Percentiles rank a stretch among this genome's conserved stretches.
phyloP scores from a whole-genome alignment of 164 flowering plant species.

The Vitis amurensis region DNA sequence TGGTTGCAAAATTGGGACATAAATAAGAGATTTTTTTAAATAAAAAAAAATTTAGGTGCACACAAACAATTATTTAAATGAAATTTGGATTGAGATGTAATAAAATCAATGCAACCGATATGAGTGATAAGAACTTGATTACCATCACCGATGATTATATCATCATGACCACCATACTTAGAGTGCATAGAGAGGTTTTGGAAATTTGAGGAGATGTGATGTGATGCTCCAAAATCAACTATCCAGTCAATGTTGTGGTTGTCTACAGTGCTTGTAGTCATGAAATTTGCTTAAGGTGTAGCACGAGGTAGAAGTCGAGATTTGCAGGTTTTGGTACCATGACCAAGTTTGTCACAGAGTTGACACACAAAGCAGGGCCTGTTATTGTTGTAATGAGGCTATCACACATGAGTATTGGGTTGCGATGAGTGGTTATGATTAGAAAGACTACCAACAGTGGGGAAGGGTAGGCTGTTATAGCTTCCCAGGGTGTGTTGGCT shows the following conservation, averaged over 20 bases:
- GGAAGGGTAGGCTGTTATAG: too few relatives aligned
- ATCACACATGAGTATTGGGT: too few relatives aligned
- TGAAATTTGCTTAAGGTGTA: background rate
- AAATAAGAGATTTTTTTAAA: background rate
- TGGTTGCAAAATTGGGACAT: constrained; percentile 6
- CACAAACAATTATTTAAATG: background rate
- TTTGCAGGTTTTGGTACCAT: constrained; percentile 5
- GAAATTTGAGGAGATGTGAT: constrained; percentile 9
- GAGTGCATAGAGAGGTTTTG: constrained; percentile 1
- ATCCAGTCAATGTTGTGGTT: background rate
- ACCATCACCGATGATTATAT: constrained; percentile 9
- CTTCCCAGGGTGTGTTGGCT: too few relatives aligned
- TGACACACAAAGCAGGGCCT: background rate
- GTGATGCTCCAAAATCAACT: constrained; percentile 4
- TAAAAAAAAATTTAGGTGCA: background rate
- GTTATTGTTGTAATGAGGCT: too few relatives aligned
- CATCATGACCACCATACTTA: background rate
- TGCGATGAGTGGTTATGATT: too few relatives aligned
- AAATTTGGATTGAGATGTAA: background rate
- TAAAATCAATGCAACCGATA: background rate
- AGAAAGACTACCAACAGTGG: too few relatives aligned
- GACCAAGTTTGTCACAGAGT: constrained; percentile 4
- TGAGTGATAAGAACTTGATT: constrained; percentile 2
- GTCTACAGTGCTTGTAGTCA: background rate
- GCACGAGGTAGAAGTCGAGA: background rate